Conservation (phyloP, 441 rosid genomes). For the Gossypium aridum region DNA sequence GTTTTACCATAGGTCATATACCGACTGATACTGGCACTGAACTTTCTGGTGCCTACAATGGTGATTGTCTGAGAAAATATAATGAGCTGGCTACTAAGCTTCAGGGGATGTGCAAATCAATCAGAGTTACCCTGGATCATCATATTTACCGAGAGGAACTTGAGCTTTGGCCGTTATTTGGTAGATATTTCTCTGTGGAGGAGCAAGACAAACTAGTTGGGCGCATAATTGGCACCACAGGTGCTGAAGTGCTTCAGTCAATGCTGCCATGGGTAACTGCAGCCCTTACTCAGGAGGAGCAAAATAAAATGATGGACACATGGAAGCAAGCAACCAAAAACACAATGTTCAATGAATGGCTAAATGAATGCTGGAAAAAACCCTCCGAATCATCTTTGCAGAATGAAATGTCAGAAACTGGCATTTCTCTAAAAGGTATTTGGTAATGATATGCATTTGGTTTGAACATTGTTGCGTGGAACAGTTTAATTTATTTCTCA, state of each 20-base stretch:
- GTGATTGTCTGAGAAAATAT: constrained; percentile 35
- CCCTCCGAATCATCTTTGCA: constrained; percentile 37
- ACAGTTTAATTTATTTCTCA: constrained; percentile 22
- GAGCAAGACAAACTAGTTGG: constrained; percentile 76
- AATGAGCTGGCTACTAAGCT: constrained; percentile 56
- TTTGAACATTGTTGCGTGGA: constrained; percentile 10
- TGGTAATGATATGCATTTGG: constrained; percentile 11
- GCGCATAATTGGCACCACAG: constrained; percentile 67
- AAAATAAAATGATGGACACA: constrained; percentile 70
- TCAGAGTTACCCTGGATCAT: constrained; percentile 57
- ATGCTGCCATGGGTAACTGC: constrained; percentile 85
- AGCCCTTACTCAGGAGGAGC: constrained; percentile 68
- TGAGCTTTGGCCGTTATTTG: constrained; percentile 77
- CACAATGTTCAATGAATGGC: constrained; percentile 81
- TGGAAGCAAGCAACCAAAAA: constrained; percentile 84
- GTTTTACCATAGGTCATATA: constrained; percentile 25
- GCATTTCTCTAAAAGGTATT: constrained; percentile 44
- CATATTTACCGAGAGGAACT: constrained; percentile 67
- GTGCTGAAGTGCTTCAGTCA: constrained; percentile 76
- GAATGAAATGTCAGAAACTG: constrained; percentile 37
- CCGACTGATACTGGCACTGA: constrained; percentile 17
- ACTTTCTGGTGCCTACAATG: constrained; percentile 15
- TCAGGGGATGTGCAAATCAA: constrained; percentile 76
- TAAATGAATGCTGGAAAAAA: constrained; percentile 61
- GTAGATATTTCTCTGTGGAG: constrained; percentile 52